Conservation (phyloP, 2,329 filamentous ascomycete genomes). For the Fusarium graminum region DNA sequence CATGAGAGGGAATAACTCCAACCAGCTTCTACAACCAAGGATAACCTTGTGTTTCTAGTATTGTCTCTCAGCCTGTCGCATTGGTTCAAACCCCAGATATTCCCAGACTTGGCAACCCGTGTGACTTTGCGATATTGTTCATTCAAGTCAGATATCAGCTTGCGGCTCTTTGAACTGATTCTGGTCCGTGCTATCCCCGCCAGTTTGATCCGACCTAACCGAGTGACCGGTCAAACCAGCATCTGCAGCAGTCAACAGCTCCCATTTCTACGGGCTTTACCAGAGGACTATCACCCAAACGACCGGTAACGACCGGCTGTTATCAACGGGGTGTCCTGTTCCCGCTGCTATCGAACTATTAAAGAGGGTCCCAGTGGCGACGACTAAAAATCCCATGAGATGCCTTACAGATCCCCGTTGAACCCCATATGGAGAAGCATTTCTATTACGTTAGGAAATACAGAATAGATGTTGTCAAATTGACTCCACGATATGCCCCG, state of each 20-base stretch:
- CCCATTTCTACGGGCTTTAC: neutral
- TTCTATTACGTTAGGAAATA: conserved; percentile 41
- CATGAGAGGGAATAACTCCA: conserved; percentile 1
- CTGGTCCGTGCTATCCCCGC: conserved; percentile 35
- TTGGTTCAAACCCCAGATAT: conserved; percentile 17
- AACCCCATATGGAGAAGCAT: conserved; percentile 26
- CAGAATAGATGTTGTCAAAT: conserved; percentile 9
- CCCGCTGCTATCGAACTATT: conserved; percentile 23
- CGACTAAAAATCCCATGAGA: conserved; percentile 7
- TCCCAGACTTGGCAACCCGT: neutral
- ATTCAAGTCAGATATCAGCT: conserved; percentile 23
- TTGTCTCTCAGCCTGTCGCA: neutral
- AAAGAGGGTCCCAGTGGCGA: conserved; percentile 34
- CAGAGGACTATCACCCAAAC: conserved; percentile 3
- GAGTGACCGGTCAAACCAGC: conserved; percentile 35
- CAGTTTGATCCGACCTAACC: conserved; percentile 44
- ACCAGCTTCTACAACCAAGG: neutral
- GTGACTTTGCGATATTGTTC: conserved; percentile 35
- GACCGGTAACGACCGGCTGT: conserved; percentile 42
- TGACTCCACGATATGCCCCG: conserved; percentile 34
- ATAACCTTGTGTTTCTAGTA: neutral
- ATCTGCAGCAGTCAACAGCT: conserved; percentile 1
- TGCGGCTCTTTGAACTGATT: conserved; percentile 28
- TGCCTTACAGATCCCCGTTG: conserved; percentile 8
- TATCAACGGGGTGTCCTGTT: conserved; percentile 17